Base-by-base conservation (phyloP, 2,329 filamentous ascomycete species). In the Zarea fungicola region DNA sequence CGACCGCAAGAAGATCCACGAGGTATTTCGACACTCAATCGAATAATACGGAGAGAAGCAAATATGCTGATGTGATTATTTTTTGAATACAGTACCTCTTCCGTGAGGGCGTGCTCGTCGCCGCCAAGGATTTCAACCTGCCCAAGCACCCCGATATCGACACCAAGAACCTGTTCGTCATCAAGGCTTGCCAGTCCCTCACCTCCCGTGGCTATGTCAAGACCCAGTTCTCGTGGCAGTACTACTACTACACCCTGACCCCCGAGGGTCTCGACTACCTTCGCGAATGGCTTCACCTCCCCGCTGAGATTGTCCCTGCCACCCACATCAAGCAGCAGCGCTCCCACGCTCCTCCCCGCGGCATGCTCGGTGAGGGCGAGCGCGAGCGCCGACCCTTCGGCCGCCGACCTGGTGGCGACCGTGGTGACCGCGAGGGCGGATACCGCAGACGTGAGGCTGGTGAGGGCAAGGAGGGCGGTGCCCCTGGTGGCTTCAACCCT, bases 281-380 rank as follows among this genome's bases (percentile, higher is more conserved):
- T 74, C 92, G 93, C 72, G 93, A 99, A 83, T 99, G 93, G 93
- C 91, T 99, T 66, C 93, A 99, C 80, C 87, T 99, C 66, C 93
- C 93, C 68, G 91, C 93, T 72, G 93, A 99, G 85, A 96, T 99
- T 71, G 93, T 99, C 62, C 93, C 93, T 65, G 90, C 95, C 68
- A 99, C 93, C 68, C 93, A 99, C 87, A 97, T 99, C 81, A 99
- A 99, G 89, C 91, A 96, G 82, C 90, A 96, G 83, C 89, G 93
- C 76, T 93, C 89, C 66, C 90, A 96, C 77, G 91, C 90, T 78
- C 92, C 92, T 75, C 92, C 93, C 70, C 91, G 93, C 69, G 93
- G 93, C 71, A 97, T 99, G 93, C 84, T 97, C 79, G 90, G 90
- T 65, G 91, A 95, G 71, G 76, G 80, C 58, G 81, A 85, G 70